phyloP scores from a whole-genome alignment of 441 rosid genomes.

The Corymbia citriodora region DNA sequence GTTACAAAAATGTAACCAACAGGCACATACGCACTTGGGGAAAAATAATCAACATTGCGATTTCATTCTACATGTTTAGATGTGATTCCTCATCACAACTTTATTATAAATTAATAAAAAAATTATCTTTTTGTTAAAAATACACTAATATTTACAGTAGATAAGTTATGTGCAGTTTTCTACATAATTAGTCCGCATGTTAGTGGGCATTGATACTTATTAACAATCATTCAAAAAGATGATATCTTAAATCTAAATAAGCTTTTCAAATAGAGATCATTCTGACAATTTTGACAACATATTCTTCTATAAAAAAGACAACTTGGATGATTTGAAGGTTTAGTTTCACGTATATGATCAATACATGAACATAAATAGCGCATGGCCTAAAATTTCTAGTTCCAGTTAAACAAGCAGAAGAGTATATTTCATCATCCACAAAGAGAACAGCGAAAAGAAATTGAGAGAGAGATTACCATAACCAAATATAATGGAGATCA shows the following conservation, averaged over 20 bases:
- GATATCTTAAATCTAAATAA: neutral
- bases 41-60: too few species aligned
- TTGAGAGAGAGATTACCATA: constrained; percentile 37
- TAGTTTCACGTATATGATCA: neutral
- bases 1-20: too few species aligned
- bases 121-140: neutral
- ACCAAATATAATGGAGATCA: constrained; percentile 74
- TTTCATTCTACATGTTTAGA: neutral
- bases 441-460: neutral
- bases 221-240: neutral
- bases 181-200: accelerated
- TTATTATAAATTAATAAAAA: too few species aligned
- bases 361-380: neutral
- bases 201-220: neutral
- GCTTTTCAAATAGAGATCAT: neutral
- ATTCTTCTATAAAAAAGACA: neutral
- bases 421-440: neutral
- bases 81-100: neutral
- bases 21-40: neutral
- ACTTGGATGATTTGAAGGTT: neutral
- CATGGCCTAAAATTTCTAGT: neutral
- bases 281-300: neutral
- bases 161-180: too few species aligned
- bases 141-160: too few species aligned
- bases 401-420: neutral